Conservation (phyloP, 2,329 filamentous ascomycete species). For the Periconia macrospinosa region DNA sequence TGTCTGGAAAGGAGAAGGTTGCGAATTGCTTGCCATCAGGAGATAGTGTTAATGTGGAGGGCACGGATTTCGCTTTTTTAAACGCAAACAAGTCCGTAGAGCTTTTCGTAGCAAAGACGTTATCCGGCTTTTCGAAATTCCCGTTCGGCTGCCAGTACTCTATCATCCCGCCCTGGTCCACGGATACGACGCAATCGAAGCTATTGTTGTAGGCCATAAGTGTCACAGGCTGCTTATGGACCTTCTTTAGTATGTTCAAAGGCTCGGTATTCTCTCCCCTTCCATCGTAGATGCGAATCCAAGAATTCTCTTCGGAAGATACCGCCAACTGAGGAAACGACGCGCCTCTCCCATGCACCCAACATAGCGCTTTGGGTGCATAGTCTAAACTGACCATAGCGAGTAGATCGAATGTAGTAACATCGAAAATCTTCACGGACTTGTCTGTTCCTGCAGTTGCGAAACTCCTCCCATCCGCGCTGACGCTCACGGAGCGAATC, state of each 20-base stretch:
- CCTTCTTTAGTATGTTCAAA: slow-evolving; percentile 72
- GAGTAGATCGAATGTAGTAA: slow-evolving; percentile 71
- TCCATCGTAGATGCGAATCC: slow-evolving; percentile 85
- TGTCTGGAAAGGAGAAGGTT: slow-evolving; percentile 87
- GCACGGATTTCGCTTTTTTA: slow-evolving; percentile 86
- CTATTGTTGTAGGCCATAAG: slow-evolving; percentile 87
- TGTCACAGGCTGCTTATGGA: slow-evolving; percentile 82
- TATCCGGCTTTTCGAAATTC: slow-evolving; percentile 86
- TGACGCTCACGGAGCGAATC: slow-evolving; percentile 80
- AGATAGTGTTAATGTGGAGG: slow-evolving; percentile 80
- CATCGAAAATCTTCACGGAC: slow-evolving; percentile 76
- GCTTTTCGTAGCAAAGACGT: slow-evolving; percentile 90
- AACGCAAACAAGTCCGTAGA: slow-evolving; percentile 95
- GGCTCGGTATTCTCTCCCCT: slow-evolving; percentile 77
- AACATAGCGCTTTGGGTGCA: slow-evolving; percentile 79
- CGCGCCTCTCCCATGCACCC: slow-evolving; percentile 84
- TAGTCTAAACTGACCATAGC: slow-evolving; percentile 76
- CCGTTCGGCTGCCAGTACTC: slow-evolving; percentile 91
- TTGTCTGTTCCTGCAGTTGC: slow-evolving; percentile 82
- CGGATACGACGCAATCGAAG: slow-evolving; percentile 88
- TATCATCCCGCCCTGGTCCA: slow-evolving; percentile 87
- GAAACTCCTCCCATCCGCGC: slow-evolving; percentile 88
- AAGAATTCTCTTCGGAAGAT: slow-evolving; percentile 71
- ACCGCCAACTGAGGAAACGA: slow-evolving; percentile 84
- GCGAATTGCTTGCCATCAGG: slow-evolving; percentile 85